Conservation (phyloP, 108 stramenopile species). For the Skeletonema menzelii region DNA sequence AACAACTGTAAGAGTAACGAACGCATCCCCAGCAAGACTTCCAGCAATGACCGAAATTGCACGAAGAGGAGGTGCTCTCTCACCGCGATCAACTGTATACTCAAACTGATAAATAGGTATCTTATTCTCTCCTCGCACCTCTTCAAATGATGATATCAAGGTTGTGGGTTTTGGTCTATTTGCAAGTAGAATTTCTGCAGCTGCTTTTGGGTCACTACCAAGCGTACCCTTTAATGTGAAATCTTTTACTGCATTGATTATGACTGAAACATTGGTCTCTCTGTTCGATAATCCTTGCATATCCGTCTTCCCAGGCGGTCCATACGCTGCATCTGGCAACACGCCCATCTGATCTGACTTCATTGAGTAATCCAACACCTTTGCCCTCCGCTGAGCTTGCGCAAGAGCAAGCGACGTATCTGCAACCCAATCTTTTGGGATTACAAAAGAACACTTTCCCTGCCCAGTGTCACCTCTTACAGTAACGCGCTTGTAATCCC, state of each 20-base stretch:
- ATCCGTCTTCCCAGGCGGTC: constrained; percentile 66
- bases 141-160: constrained; percentile 52
- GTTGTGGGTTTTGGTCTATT: constrained; percentile 54
- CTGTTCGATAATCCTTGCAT: constrained; percentile 56
- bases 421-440: constrained; percentile 85
- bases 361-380: constrained; percentile 66
- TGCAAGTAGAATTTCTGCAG: constrained; percentile 56
- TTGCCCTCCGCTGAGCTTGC: constrained; percentile 58
- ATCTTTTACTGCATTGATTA: constrained; percentile 48
- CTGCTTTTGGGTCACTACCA: constrained; percentile 49
- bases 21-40: constrained; percentile 17
- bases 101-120: constrained; percentile 66
- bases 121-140: constrained; percentile 13
- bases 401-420: constrained; percentile 75
- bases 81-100: constrained; percentile 69
- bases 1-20: constrained; percentile 74
- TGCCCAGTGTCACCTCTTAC: constrained; percentile 16
- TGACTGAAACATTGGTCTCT: constrained; percentile 78
- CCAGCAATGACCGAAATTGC: constrained; percentile 70
- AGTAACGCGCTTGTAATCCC: constrained; percentile 61
- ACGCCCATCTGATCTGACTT: not conserved
- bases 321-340: constrained; percentile 68
- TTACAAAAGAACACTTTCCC: constrained; percentile 62
- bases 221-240: constrained; percentile 57
- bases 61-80: constrained; percentile 51